Evolutionary conservation across 2,329 filamentous ascomycete species (phyloP), one percentile per base, ranked within the genome.

Genomic region (Canariomyces notabilis): DNA sequence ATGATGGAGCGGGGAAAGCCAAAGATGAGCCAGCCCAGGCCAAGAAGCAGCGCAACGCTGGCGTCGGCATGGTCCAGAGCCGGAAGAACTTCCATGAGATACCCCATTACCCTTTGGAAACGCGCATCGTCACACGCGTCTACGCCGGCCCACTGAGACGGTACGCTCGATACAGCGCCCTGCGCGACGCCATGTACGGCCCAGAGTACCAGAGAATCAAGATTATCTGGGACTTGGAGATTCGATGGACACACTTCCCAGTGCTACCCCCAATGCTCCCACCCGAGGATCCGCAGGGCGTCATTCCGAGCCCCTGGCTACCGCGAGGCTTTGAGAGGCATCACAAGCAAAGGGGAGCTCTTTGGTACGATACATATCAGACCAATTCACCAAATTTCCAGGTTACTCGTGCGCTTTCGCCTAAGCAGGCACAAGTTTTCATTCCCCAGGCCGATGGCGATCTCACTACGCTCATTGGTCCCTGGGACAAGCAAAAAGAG

Each of bases 151-250:
- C 66, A 2, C 51, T 70, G 12, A 60, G 64, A 19, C 61, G 64
- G 12, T 66, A 64, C 57, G 59, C 63, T 15, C 57, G 61, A 5
- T 61, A 61, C 42, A 57, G 60, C 12, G 60, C 64, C 22, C 61
- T 68, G 20, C 57, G 72, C 8, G 62, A 66, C 20, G 59, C 65
- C 23, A 67, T 71, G 64, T 75, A 71, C 52, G 71, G 71, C 1
- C 66, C 70, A 0, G 63, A 65, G 19, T 57, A 59, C 21, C 56
- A 62, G 6, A 57, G 61, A 6, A 57, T 73, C 46, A 61, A 57
- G 31, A 59, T 64, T 37, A 60, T 64, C 20, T 63, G 66, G 57
- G 61, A 59, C 21, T 58, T 73, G 55, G 56, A 71, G 22, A 63
- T 65, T 37, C 67, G 66, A n/a, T 74, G 70, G 69, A 58, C 60